Evolutionary conservation across 129 eudicot species (phyloP), one percentile per base, ranked within the genome.

Genomic region (Flaveria sonorensis): DNA sequence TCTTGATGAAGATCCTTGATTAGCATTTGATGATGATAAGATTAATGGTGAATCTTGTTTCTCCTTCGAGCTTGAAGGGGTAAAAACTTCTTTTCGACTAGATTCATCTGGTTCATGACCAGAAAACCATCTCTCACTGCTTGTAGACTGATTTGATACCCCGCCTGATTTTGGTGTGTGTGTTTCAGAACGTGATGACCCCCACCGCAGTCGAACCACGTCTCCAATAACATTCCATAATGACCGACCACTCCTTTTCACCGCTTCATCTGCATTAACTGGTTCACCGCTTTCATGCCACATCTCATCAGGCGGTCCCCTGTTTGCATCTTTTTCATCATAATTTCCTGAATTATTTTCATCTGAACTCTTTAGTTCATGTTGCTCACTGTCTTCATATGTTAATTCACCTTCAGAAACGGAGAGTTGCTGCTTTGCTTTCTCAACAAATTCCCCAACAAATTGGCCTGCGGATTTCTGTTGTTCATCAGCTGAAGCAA

Each of bases 101-200:
- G 76, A 78, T 78, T 90, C 94, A 67, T 86, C 96, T 3, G 75
- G 85, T 76, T 93, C 97, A 75, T 87, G 87, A 74, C 92, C 97
- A 46, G 98, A 91, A 87, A 87, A 94, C 97, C 93, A 91, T 30
- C 90, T 48, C 67, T 89, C 98, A 24, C 93, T 89, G 74, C 91
- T 84, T 3, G 85, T 78, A 67, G 97, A 91, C 82, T 87, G 92
- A 83, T 76, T 81, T 2, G 97, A 74, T 16, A 92, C 87, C 65
- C 83, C 91, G 28, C 83, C 93, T 6, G 91, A 63, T 72, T 83
- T 88, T 39, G 88, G 76, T 46, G 80, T 83, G 45, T 80, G 87
- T 71, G 68, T 82, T 76, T 86, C 96, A 43, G 93, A 80, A 75
- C 72, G 90, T 47, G 87, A 51, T 39, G 85, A 36, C 43, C 77